Evolutionary conservation across 2,329 filamentous ascomycete species (phyloP).

Genomic region (Fonsecaea erecta): DNA sequence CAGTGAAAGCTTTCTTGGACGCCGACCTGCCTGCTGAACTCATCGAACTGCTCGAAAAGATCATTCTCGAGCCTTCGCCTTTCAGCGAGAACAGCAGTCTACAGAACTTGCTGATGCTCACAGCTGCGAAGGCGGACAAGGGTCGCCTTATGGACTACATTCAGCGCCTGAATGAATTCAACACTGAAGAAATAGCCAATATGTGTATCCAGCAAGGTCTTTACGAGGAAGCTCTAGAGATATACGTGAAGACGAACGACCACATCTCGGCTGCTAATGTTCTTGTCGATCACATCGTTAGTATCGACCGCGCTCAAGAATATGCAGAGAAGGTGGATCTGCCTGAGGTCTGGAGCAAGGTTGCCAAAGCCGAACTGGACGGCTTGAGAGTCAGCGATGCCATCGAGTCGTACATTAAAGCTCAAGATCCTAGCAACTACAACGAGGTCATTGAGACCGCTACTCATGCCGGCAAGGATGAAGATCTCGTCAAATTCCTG

Average conservation of each 20-base stretch:
- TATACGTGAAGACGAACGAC: constrained; percentile 96
- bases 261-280: constrained; percentile 86
- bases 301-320: constrained; percentile 93
- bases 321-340: constrained; percentile 94
- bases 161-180: constrained; percentile 85
- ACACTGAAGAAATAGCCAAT: constrained; percentile 86
- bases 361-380: constrained; percentile 96
- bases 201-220: constrained; percentile 94
- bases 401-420: constrained; percentile 97
- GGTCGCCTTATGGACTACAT: constrained; percentile 95
- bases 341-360: constrained; percentile 96
- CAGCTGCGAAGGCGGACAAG: constrained; percentile 95
- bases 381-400: constrained; percentile 89
- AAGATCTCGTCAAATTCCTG: constrained; percentile 94
- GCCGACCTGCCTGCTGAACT: constrained; percentile 91
- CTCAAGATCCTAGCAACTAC: constrained; percentile 90
- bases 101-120: constrained; percentile 95
- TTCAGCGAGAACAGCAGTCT: constrained; percentile 98
- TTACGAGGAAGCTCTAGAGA: constrained; percentile 95
- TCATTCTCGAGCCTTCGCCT: constrained; percentile 97
- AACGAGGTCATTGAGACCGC: constrained; percentile 94
- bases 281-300: constrained; percentile 93
- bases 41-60: constrained; percentile 98
- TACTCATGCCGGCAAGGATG: constrained; percentile 94
- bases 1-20: constrained; percentile 89